Conservation (phyloP, 2,329 filamentous ascomycete genomes). For the Paecilomyces niveus region DNA sequence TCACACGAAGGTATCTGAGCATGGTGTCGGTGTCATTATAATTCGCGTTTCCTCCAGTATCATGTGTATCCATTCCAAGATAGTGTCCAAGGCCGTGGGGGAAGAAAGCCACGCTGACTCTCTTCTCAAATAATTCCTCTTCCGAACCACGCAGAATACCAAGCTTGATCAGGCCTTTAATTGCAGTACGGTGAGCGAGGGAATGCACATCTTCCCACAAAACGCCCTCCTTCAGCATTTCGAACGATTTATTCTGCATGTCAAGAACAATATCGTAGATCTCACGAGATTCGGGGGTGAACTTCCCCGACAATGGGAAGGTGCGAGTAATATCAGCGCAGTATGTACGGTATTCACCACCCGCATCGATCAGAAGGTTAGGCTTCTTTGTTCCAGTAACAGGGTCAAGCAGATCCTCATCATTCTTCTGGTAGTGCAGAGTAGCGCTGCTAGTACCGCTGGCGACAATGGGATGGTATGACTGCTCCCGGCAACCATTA, state of each 20-base stretch:
- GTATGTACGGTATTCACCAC: conserved; percentile 78
- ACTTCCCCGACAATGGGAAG: conserved; percentile 67
- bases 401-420: conserved; percentile 57
- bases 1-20: conserved; percentile 79
- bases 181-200: conserved; percentile 64
- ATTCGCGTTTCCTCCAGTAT: conserved; percentile 71
- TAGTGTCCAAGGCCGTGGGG: conserved; percentile 89
- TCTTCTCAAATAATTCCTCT: conserved; percentile 65
- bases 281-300: conserved; percentile 59
- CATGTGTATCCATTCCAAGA: conserved; percentile 87
- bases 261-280: conserved; percentile 71
- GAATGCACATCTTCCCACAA: conserved; percentile 66
- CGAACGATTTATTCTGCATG: conserved; percentile 75
- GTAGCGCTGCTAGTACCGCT: conserved; percentile 75
- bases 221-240: conserved; percentile 60
- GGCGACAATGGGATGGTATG: conserved; percentile 85
- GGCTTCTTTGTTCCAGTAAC: conserved; percentile 44
- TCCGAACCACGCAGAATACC: conserved; percentile 62
- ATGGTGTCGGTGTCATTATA: conserved; percentile 72
- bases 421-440: conserved; percentile 79
- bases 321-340: conserved; percentile 87
- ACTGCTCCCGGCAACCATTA: conserved; percentile 65
- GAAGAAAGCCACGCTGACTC: conserved; percentile 85
- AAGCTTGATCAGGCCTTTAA: conserved; percentile 61
- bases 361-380: conserved; percentile 78